phyloP scores from a whole-genome alignment of 192 early-diverging fungal species.

The Linnemannia exigua region DNA sequence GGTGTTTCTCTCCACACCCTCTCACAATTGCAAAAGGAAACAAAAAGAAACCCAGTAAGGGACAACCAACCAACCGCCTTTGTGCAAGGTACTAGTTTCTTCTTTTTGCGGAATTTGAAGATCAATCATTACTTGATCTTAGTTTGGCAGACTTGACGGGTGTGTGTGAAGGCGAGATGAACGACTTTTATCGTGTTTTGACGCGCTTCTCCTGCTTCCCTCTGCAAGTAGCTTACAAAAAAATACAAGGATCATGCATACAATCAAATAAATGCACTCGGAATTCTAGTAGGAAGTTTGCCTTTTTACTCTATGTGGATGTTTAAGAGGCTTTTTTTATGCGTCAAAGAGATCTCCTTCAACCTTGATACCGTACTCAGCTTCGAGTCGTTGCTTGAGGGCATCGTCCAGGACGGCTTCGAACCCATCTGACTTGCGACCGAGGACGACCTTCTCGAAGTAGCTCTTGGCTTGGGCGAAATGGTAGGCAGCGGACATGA shows the following conservation, averaged over 20 bases:
- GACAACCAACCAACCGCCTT: background rate
- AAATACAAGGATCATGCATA: too few relatives aligned
- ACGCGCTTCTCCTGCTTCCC: too few relatives aligned
- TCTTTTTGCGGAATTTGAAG: too few relatives aligned
- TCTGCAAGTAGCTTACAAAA: too few relatives aligned
- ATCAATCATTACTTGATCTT: too few relatives aligned
- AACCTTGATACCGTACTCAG: conserved; percentile 83
- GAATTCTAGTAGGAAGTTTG: too few relatives aligned
- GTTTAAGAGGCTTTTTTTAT: conserved; percentile 43
- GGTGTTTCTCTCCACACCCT: too few relatives aligned
- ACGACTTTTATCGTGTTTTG: background rate
- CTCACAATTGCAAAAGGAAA: background rate
- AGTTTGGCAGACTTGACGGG: too few relatives aligned
- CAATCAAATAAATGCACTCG: too few relatives aligned
- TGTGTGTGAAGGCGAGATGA: background rate
- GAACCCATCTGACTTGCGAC: conserved; percentile 63
- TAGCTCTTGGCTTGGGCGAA: conserved; percentile 59
- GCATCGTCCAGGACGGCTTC: conserved; percentile 83
- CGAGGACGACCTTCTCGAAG: conserved; percentile 54
- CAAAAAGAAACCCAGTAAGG: background rate
- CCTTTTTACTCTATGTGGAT: too few relatives aligned
- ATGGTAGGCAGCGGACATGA: conserved; percentile 74
- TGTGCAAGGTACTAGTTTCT: too few relatives aligned
- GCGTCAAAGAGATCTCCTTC: conserved; percentile 84
- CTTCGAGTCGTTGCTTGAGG: conserved; percentile 75